These are phyloP conservation scores for Ceratocystis alfenasii DNA, from an alignment of 2,329 filamentous ascomycete genomes.

Conservation along the genomic window DNA sequence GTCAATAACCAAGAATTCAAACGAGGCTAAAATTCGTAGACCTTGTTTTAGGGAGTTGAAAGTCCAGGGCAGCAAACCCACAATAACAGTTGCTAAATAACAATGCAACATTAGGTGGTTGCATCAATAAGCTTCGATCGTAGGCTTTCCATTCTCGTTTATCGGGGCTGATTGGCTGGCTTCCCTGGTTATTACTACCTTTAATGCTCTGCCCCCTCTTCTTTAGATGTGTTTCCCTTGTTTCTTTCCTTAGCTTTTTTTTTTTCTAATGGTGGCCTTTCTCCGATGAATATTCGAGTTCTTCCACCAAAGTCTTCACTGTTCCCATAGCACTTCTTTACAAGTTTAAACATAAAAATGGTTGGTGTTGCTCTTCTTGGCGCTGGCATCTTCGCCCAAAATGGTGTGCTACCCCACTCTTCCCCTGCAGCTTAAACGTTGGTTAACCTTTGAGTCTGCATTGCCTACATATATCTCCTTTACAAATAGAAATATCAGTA, in stretches of 20 bases:
- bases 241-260: background rate
- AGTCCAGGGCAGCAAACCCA: background rate
- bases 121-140: background rate
- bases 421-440: background rate
- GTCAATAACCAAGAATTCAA: background rate
- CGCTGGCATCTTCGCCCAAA: conserved; percentile 49
- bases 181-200: background rate
- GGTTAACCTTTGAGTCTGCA: background rate
- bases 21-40: background rate
- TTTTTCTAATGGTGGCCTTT: background rate
- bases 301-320: background rate
- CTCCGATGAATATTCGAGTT: background rate
- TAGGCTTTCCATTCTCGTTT: background rate
- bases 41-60: background rate
- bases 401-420: conserved; percentile 32
- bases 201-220: background rate
- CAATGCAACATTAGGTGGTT: background rate
- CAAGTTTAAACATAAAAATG: background rate
- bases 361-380: conserved; percentile 49
- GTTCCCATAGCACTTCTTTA: too few species aligned
- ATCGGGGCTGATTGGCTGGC: background rate
- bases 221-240: background rate
- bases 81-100: too few species aligned
- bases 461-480: too few species aligned
- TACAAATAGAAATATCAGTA: background rate